phyloP scores from a whole-genome alignment of 371 early-diverging fungal genomes.

The Thermomucor indicae-seudaticae region DNA sequence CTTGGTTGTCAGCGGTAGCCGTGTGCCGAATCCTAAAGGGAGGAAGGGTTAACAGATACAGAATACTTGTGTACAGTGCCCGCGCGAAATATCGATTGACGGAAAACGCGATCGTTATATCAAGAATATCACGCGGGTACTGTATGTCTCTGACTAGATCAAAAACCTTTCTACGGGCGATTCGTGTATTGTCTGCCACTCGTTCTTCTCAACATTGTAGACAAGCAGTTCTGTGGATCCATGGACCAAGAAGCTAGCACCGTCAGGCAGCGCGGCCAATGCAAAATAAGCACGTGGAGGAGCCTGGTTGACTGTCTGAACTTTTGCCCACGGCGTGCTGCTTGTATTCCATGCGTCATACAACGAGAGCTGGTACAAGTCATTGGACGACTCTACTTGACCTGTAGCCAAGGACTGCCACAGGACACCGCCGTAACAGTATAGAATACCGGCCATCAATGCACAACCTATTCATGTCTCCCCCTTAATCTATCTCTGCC shows the following conservation, averaged over 20 bases:
- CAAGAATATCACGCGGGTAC: constrained; percentile 11
- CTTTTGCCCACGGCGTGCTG: constrained; percentile 21
- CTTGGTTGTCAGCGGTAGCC: constrained; percentile 24
- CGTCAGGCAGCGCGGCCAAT: constrained; percentile 10
- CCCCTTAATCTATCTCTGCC: not conserved
- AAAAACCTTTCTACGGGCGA: not conserved
- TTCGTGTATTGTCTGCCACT: not conserved
- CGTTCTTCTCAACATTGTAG: not conserved
- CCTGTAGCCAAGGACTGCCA: constrained; percentile 3
- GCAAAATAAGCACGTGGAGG: constrained; percentile 19
- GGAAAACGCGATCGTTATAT: constrained; percentile 1
- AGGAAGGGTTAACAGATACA: not conserved
- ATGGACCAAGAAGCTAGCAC: constrained; percentile 17
- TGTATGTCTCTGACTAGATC: constrained; percentile 11
- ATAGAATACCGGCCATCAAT: constrained; percentile 9
- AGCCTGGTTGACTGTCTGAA: constrained; percentile 1
- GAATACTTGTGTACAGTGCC: not conserved
- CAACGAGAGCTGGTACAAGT: constrained; percentile 17
- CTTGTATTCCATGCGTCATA: constrained; percentile 20
- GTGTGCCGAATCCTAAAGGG: constrained; percentile 28
- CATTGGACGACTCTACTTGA: constrained; percentile 5
- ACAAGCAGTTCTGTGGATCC: constrained; percentile 8
- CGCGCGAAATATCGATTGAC: not conserved
- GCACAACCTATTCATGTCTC: constrained; percentile 19
- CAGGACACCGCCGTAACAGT: constrained; percentile 18